Evolutionary conservation across 2,329 filamentous ascomycete genomes (phyloP), one percentile per base, ranked within the genome.

Genomic region (Cadophora gregata): DNA sequence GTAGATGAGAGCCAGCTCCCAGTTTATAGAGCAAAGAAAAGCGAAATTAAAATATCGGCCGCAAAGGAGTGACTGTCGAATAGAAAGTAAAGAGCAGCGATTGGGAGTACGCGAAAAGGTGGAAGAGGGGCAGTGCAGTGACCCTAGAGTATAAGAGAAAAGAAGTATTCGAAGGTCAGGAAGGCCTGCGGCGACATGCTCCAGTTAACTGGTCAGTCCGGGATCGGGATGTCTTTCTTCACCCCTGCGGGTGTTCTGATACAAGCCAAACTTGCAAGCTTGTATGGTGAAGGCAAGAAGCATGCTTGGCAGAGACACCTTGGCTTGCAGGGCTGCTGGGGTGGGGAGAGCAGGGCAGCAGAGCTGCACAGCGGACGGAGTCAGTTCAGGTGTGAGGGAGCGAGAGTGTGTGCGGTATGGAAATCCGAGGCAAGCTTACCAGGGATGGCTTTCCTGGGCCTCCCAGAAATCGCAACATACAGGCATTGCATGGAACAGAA

Each of bases 1-100:
- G 79, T 78, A 78, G 78, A 79, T 83, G 82, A 85, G 83, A 84
- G 80, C 84, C 84, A 84, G 84, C 83, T 86, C 83, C 80, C 81
- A 82, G 81, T 79, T 76, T 81, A 82, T 81, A 81, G 78, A 79
- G 77, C 77, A 78, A 76, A 77, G 75, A 77, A 78, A 80, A 77
- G 77, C 76, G 78, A 78, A 78, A 79, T 80, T 79, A 78, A 77
- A 79, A 67, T n/a, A 56, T 25, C 31, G 69, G 69, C 67, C 72
- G 68, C 77, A 82, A 85, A 83, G 80, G 83, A 85, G 81, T 77
- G 83, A 84, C 82, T 84, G 79, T 78, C 78, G 78, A 75, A 75
- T 75, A 77, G 76, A 76, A 76, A 75, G 75, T 74, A 72, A 78
- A 77, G 76, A 77, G 72, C 75, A 77, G 76, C 77, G 77, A 77